Evolutionary conservation across 805 yeast genomes (phyloP).

Genomic region (Saccharomycopsis babjevae): DNA sequence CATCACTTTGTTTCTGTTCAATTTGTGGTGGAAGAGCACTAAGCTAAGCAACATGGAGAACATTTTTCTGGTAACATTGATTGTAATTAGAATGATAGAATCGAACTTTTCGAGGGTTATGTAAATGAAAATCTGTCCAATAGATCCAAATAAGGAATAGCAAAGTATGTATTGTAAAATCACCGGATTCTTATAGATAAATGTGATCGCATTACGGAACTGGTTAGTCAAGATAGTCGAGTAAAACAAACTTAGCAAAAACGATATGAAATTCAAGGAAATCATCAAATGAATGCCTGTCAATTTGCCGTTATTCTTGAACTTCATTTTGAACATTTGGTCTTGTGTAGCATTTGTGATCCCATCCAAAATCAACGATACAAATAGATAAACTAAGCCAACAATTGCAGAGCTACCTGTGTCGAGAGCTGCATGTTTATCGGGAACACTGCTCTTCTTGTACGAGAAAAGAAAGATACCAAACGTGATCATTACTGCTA

Average conservation of each 20-base stretch:
- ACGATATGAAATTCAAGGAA: conserved; percentile 40
- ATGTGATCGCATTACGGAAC: conserved; percentile 36
- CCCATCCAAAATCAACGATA: conserved; percentile 77
- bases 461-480: conserved; percentile 80
- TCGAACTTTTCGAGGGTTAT: conserved; percentile 76
- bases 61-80: conserved; percentile 95
- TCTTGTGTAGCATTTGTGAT: conserved; percentile 92
- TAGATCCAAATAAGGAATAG: conserved; percentile 72
- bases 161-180: conserved; percentile 30
- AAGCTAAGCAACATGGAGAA: conserved; percentile 88
- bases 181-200: conserved; percentile 39
- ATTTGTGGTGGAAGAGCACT: conserved; percentile 69
- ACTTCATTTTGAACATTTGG: conserved; percentile 47
- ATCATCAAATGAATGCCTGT: conserved; percentile 89
- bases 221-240: conserved; percentile 40
- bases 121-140: conserved; percentile 93
- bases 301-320: conserved; percentile 31
- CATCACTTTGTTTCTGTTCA: conserved; percentile 56
- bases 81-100: conserved; percentile 76
- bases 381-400: conserved; percentile 51
- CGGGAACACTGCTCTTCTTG: conserved; percentile 25
- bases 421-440: conserved; percentile 28
- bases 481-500: conserved; percentile 65
- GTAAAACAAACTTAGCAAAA: conserved; percentile 40
- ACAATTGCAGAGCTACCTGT: conserved; percentile 24